Base-by-base conservation (phyloP, 2,329 filamentous ascomycete genomes). In the Trichoderma breve region DNA sequence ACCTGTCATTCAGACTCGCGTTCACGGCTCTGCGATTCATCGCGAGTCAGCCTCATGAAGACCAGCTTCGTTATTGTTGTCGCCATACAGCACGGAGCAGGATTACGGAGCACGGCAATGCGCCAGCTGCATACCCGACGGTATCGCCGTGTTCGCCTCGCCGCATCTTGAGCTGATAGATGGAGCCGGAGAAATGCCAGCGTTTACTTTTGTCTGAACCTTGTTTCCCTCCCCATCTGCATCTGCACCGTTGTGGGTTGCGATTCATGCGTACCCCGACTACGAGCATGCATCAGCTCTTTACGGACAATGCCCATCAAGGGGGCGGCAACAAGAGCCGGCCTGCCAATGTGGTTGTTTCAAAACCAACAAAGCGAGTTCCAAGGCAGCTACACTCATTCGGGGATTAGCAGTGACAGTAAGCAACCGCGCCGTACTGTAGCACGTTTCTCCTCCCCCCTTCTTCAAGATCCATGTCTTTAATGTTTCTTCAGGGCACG, bases 101-200 rank as follows among this genome's bases (percentile, higher is more conserved):
- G 2, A 67, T 39, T 62, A 61, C 57, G 39, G 66, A 62, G 67
- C 28, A 24, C 67, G 57, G 67, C 67, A 70, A 53, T 62, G 67
- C 57, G 55, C 43, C 67, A 51, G 66, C 26, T 53, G 21, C 67
- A 61, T 70, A 43, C 30, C 57, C n/a, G 36, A 39, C 65, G 65
- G 53, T 62, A n/a, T 62, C 57, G 57, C 67, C 67, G 67, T 15
- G 67, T 62, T 70, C 57, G 67, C 67, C 67, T 70, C 57, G 67
- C 67, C 57, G 67, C 67, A 70, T 70, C 67, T 70, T 70, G 67
- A 70, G 67, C 67, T 70, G 67, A 70, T 61, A 70, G 67, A 70
- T 70, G 67, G 67, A 62, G 67, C 39, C 67, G 57, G 39, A 39
- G 57, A 70, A 61, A 62, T 53, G 28, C 67, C n/a, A 53, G 9